Evolutionary conservation across 2,329 filamentous ascomycete genomes (phyloP).

Genomic region (Alternaria arbusti): DNA sequence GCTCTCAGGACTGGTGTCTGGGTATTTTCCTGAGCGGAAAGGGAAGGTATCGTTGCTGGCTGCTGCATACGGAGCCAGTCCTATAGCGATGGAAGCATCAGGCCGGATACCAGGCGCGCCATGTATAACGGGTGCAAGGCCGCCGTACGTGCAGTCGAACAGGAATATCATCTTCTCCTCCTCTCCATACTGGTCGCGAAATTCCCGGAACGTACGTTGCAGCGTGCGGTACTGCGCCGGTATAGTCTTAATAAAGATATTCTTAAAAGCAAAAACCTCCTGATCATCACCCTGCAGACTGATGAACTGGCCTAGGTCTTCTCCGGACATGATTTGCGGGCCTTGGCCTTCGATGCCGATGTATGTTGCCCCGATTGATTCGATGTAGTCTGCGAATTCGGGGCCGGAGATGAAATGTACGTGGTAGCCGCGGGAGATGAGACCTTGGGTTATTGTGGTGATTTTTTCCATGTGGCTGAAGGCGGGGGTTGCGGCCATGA

Average conservation of each 20-base stretch:
- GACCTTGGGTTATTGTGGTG: constrained; percentile 42
- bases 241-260: constrained; percentile 45
- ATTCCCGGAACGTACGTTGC: constrained; percentile 37
- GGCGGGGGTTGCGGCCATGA: constrained; percentile 22
- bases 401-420: constrained; percentile 51
- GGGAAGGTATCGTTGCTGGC: constrained; percentile 21
- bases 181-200: constrained; percentile 37
- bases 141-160: constrained; percentile 51
- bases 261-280: constrained; percentile 43
- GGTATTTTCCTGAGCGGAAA: constrained; percentile 14
- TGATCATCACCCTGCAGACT: constrained; percentile 30
- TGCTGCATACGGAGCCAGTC: constrained; percentile 30
- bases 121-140: constrained; percentile 25
- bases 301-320: constrained; percentile 29
- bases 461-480: constrained; percentile 33
- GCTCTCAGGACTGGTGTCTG: constrained; percentile 12
- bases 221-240: constrained; percentile 42
- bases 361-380: constrained; percentile 10
- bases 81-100: constrained; percentile 51
- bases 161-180: constrained; percentile 53
- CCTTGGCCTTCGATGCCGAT: constrained; percentile 13
- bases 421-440: constrained; percentile 50
- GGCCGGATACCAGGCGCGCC: constrained; percentile 49
- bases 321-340: constrained; percentile 11
- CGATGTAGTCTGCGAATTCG: constrained; percentile 45